Conservation (phyloP, 2,329 filamentous ascomycete genomes). For the Leptodontidium sp. region DNA sequence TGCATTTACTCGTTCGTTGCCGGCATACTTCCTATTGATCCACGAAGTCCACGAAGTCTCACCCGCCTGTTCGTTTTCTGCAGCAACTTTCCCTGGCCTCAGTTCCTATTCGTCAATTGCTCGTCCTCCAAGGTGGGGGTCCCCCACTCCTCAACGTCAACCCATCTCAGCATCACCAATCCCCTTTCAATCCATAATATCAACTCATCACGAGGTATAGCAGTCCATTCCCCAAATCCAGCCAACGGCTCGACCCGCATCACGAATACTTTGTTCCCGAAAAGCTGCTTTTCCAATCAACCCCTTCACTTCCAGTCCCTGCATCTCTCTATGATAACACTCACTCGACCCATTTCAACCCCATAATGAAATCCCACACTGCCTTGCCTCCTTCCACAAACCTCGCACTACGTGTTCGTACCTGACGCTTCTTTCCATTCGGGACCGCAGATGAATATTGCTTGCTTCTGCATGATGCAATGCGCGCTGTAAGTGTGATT, state of each 20-base stretch:
- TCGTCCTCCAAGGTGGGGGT: neutral
- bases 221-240: neutral
- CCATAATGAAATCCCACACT: neutral
- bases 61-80: neutral
- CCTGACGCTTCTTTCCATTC: neutral
- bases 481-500: neutral
- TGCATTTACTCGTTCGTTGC: neutral
- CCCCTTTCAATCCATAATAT: neutral
- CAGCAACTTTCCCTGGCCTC: neutral
- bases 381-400: neutral
- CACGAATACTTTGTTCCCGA: neutral
- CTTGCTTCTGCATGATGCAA: constrained; percentile 8
- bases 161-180: neutral
- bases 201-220: neutral
- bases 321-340: neutral
- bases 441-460: neutral
- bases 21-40: constrained; percentile 14
- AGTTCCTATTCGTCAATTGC: constrained; percentile 5
- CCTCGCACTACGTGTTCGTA: constrained; percentile 13
- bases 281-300: constrained; percentile 10
- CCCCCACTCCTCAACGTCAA: neutral
- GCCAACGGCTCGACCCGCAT: constrained; percentile 10
- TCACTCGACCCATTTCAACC: neutral
- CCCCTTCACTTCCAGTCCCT: neutral
- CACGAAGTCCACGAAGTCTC: constrained; percentile 1